A percentile compares a stretch with the other conserved stretches of the same genome.
These are phyloP conservation scores for Acanthamoeba sp. DNA, from an alignment of 208 protist species.

Conservation along the genomic window DNA sequence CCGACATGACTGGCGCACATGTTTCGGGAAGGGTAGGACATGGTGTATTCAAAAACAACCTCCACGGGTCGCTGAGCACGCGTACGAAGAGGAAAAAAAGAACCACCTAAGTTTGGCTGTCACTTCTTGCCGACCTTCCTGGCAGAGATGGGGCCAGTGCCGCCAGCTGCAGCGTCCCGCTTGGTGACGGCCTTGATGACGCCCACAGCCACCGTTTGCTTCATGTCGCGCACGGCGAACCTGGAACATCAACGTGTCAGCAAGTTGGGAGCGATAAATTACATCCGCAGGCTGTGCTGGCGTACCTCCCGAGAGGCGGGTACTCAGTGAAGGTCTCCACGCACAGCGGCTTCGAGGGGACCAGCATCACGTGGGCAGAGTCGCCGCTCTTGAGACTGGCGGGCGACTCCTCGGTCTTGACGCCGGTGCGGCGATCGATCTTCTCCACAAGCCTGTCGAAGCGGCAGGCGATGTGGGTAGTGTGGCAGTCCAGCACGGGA, in stretches of 20 bases:
- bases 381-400: conserved; percentile 95
- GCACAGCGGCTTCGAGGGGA: conserved; percentile 95
- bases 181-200: conserved; percentile 94
- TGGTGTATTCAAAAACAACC: background rate
- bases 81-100: background rate
- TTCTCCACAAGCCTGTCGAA: conserved; percentile 93
- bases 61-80: background rate
- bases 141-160: background rate
- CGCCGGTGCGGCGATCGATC: conserved; percentile 94
- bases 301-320: conserved; percentile 92
- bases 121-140: conserved; percentile 46
- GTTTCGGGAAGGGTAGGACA: background rate
- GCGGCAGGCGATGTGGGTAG: conserved; percentile 94
- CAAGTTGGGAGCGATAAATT: too few relatives aligned
- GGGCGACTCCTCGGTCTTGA: conserved; percentile 93
- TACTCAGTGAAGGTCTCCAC: conserved; percentile 97
- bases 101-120: background rate
- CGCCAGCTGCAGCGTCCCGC: background rate
- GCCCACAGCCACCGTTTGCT: conserved; percentile 97
- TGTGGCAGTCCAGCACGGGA: conserved; percentile 95
- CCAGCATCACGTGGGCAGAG: conserved; percentile 92
- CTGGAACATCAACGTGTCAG: too few relatives aligned
- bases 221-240: conserved; percentile 97
- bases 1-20: too few relatives aligned
- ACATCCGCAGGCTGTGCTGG: too few relatives aligned